Conservation (phyloP, 1,284 basidiomycete genomes). For the Lentinus polychrous region DNA sequence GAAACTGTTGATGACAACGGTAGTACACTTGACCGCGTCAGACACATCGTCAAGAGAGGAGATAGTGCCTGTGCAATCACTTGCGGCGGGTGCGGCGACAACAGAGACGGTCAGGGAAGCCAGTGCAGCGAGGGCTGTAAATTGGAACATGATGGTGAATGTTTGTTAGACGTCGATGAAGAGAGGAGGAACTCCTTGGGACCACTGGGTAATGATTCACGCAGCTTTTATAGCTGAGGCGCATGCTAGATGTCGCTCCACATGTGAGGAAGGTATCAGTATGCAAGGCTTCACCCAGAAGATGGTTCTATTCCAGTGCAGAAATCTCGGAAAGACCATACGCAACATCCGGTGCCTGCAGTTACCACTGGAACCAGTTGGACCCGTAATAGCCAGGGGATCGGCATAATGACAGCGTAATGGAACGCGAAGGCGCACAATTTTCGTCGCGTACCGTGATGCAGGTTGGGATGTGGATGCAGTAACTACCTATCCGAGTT, state of each 20-base stretch:
- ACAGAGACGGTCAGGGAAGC: constrained; percentile 1
- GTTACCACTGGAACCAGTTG: no score
- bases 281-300: no score
- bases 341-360: no score
- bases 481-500: no score
- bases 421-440: no score
- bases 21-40: constrained; percentile 37
- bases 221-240: not conserved
- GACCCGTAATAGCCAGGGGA: no score
- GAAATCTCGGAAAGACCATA: no score
- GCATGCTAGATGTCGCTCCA: not conserved
- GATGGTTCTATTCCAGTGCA: no score
- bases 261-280: no score
- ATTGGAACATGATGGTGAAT: not conserved
- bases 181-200: not conserved
- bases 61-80: constrained; percentile 35
- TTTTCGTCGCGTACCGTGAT: no score
- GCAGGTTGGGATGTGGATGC: no score
- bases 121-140: constrained; percentile 1
- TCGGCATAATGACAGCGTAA: no score
- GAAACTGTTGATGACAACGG: constrained; percentile 40
- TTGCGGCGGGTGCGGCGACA: constrained; percentile 4
- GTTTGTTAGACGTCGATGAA: not conserved
- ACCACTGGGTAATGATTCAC: not conserved
- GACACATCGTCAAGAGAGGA: constrained; percentile 35